Evolutionary conservation across 176 grass and related monocot genomes (phyloP).

Genomic region (Ensete glaucum): DNA sequence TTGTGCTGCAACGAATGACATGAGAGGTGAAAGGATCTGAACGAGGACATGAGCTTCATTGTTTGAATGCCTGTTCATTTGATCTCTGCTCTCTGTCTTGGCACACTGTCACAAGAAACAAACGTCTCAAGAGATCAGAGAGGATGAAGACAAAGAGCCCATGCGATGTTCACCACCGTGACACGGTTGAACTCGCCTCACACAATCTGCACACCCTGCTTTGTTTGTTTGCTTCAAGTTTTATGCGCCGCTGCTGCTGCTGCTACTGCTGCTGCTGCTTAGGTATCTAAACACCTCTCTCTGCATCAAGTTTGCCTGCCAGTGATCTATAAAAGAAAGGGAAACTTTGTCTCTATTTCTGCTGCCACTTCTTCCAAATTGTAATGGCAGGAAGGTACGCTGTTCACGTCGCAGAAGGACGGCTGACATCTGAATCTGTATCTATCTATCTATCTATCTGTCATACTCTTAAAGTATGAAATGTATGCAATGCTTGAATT

Average conservation of each 20-base stretch:
- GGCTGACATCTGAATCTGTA: too few relatives aligned
- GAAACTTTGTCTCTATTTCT: neutral
- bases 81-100: neutral
- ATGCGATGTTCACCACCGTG: neutral
- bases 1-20: slow-evolving; percentile 28
- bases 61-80: neutral
- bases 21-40: slow-evolving; percentile 26
- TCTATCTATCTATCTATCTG: too few relatives aligned
- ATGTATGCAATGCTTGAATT: too few relatives aligned
- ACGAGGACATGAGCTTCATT: neutral
- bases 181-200: neutral
- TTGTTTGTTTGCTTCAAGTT: neutral
- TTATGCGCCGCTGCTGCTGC: neutral
- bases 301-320: neutral
- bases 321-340: neutral
- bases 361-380: neutral
- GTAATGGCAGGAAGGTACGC: neutral
- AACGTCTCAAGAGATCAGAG: neutral
- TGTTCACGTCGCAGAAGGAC: neutral
- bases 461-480: too few relatives aligned
- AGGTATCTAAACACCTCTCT: neutral
- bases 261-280: neutral
- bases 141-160: neutral
- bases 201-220: neutral
- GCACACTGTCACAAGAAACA: too few relatives aligned